phyloP scores from a whole-genome alignment of 1,284 basidiomycete species.

The Trametes polyzona region DNA sequence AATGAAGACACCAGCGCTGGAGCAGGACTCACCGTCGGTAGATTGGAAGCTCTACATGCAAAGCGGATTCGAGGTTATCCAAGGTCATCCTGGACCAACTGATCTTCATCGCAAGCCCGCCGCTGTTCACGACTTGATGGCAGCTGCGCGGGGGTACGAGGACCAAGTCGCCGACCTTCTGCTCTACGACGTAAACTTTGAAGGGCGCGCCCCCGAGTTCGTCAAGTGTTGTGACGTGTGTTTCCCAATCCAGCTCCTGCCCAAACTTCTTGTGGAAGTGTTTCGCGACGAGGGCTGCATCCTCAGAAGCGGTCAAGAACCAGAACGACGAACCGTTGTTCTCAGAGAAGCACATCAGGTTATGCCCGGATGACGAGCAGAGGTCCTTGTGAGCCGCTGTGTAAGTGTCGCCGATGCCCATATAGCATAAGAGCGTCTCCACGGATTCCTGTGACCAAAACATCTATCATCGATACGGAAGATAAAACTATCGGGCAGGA shows the following conservation, averaged over 20 bases:
- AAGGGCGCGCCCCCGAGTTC: constrained; percentile 70
- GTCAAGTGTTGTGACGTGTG: constrained; percentile 59
- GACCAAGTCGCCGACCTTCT: constrained; percentile 73
- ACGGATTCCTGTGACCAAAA: constrained; percentile 49
- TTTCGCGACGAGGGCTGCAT: constrained; percentile 51
- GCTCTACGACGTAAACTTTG: constrained; percentile 66
- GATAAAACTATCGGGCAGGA: neutral
- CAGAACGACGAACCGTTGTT: constrained; percentile 71
- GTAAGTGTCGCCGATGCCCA: constrained; percentile 73
- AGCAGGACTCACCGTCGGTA: constrained; percentile 64
- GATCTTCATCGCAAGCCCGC: constrained; percentile 77
- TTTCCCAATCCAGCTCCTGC: constrained; percentile 74
- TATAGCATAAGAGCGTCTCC: constrained; percentile 80
- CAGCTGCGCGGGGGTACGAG: constrained; percentile 78
- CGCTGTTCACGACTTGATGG: constrained; percentile 78
- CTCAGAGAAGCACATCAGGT: constrained; percentile 79
- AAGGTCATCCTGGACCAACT: constrained; percentile 83
- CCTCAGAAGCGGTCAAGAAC: constrained; percentile 75
- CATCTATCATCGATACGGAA: neutral
- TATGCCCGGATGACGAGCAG: constrained; percentile 80
- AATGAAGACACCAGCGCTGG: constrained; percentile 1
- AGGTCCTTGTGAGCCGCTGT: constrained; percentile 82
- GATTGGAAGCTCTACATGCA: constrained; percentile 72
- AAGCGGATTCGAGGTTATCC: constrained; percentile 55
- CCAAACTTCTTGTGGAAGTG: constrained; percentile 60